Evolutionary conservation across 1,139 yeast genomes (phyloP).

Genomic region (Yamadazyma blattariae): DNA sequence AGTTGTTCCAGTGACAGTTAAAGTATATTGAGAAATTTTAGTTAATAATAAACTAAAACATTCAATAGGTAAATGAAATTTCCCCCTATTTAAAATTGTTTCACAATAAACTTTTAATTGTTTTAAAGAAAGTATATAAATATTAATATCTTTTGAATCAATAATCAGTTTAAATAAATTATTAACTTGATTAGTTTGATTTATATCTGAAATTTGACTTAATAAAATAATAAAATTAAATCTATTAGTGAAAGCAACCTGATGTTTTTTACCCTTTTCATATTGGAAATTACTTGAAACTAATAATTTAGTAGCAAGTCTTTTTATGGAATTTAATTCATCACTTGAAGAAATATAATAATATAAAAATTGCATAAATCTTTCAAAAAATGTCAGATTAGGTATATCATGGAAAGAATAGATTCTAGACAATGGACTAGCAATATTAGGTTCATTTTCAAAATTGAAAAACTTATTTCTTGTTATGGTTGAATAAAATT

Average conservation of each 20-base stretch:
- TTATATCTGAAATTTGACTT: slow-evolving; percentile 33
- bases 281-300: slow-evolving; percentile 37
- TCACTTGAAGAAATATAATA: slow-evolving; percentile 31
- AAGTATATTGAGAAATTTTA: slow-evolving; percentile 12
- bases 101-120: slow-evolving; percentile 23
- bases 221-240: slow-evolving; percentile 35
- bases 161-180: slow-evolving; percentile 25
- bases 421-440: slow-evolving; percentile 24
- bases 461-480: slow-evolving; percentile 37
- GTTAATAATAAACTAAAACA: slow-evolving; percentile 17
- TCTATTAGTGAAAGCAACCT: slow-evolving; percentile 35
- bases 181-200: slow-evolving; percentile 28
- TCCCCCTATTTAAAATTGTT: slow-evolving; percentile 11
- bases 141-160: slow-evolving; percentile 22
- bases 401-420: slow-evolving; percentile 33
- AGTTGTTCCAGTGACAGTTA: slow-evolving; percentile 16
- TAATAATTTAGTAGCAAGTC: slow-evolving; percentile 35
- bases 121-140: slow-evolving; percentile 23
- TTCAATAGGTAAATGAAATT: slow-evolving; percentile 19
- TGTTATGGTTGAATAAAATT: slow-evolving; percentile 30
- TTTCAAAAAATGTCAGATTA: slow-evolving; percentile 32
- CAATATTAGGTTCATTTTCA: slow-evolving; percentile 28
- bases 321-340: slow-evolving; percentile 24
- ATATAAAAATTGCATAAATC: slow-evolving; percentile 36
- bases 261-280: slow-evolving; percentile 22